Evolutionary conservation across 257 asterid species (phyloP).

Genomic region (Paraleonurus japonicus): DNA sequence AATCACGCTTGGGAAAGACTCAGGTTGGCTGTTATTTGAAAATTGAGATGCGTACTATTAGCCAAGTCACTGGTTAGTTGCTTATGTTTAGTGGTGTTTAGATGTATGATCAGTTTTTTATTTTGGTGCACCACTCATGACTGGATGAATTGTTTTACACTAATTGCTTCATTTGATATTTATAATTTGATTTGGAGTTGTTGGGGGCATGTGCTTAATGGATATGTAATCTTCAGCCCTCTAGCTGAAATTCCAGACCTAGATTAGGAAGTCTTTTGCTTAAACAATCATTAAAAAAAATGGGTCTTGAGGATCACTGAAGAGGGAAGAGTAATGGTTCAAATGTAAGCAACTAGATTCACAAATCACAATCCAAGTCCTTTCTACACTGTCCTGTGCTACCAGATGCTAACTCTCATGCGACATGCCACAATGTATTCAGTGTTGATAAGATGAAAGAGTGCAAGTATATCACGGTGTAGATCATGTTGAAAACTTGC

Average conservation of each 20-base stretch:
- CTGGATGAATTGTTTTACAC: slow-evolving; percentile 9
- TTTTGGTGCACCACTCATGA: slow-evolving; percentile 6
- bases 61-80: slow-evolving; percentile 17
- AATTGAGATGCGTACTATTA: neutral
- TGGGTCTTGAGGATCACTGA: neutral
- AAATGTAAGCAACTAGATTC: neutral
- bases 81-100: slow-evolving; percentile 2
- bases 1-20: slow-evolving; percentile 95
- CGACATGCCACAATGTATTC: neutral
- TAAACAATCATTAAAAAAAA: neutral
- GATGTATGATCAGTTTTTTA: neutral
- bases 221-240: neutral
- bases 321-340: neutral
- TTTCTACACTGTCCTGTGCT: neutral
- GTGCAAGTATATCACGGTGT: neutral
- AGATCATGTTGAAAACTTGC: neutral
- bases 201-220: slow-evolving; percentile 1
- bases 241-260: slow-evolving; percentile 11
- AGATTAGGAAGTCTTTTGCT: neutral
- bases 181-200: neutral
- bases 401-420: neutral
- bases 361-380: neutral
- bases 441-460: neutral
- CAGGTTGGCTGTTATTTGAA: slow-evolving; percentile 53
- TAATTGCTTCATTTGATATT: neutral